Evolutionary conservation across 139 green algal species (phyloP).

Genomic region (Dunaliella primolecta): DNA sequence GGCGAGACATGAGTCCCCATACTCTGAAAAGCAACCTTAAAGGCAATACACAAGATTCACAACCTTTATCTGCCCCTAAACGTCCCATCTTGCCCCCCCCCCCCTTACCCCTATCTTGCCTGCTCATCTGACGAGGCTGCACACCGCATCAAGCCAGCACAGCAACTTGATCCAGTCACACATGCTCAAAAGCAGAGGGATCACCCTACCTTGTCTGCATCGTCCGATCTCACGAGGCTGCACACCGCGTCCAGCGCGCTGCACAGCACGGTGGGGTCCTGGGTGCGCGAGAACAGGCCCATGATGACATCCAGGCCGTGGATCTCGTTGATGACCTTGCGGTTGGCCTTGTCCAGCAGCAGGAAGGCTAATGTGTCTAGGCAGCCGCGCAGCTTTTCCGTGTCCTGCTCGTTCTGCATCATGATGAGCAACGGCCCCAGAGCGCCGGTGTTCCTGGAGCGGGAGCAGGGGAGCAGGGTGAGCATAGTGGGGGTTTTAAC

Average conservation of each 20-base stretch:
- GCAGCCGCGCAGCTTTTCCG: neutral
- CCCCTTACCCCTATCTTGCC: neutral
- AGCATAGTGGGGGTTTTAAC: too few species aligned
- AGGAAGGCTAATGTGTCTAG: constrained; percentile 29
- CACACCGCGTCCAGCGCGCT: constrained; percentile 15
- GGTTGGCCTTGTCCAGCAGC: constrained; percentile 29
- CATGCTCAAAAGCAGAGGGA: neutral
- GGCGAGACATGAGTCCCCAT: too few species aligned
- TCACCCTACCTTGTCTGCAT: constrained; percentile 26
- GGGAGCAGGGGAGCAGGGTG: too few species aligned
- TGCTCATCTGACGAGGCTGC: neutral
- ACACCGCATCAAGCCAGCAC: neutral
- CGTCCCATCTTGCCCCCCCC: too few species aligned
- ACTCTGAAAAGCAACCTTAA: too few species aligned
- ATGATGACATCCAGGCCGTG: constrained; percentile 19
- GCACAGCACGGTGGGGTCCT: constrained; percentile 14
- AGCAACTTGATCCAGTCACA: neutral
- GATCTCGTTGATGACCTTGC: constrained; percentile 18
- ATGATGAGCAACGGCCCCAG: constrained; percentile 24
- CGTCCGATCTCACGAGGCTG: constrained; percentile 18
- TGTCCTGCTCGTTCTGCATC: constrained; percentile 13
- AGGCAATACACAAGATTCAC: too few species aligned
- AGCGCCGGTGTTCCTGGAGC: constrained; percentile 30
- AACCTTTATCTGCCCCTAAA: too few species aligned
- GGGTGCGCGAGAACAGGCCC: constrained; percentile 13